phyloP scores from a whole-genome alignment of 2,329 filamentous ascomycete genomes.

The Fusarium sp. region DNA sequence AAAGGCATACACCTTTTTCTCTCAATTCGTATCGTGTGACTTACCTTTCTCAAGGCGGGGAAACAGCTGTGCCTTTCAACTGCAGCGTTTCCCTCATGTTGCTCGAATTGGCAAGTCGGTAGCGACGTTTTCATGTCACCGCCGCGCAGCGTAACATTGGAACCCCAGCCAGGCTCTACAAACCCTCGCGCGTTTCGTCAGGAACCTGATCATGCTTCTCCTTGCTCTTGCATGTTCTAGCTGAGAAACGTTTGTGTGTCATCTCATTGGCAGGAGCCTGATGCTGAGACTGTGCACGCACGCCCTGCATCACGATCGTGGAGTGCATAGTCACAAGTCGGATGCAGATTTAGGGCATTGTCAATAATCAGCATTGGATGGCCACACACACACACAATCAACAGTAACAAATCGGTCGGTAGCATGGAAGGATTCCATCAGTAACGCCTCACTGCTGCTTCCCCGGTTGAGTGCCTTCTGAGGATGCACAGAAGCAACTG shows the following conservation, averaged over 20 bases:
- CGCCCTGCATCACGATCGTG: background rate
- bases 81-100: background rate
- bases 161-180: conserved; percentile 13
- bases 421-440: background rate
- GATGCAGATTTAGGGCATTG: background rate
- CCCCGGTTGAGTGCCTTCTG: background rate
- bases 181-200: conserved; percentile 23
- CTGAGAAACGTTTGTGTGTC: conserved; percentile 6
- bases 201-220: conserved; percentile 21
- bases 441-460: background rate
- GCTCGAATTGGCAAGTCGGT: conserved; percentile 4
- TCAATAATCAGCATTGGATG: background rate
- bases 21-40: background rate
- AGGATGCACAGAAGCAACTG: background rate
- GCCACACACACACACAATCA: background rate
- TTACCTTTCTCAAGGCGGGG: background rate
- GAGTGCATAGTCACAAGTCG: conserved; percentile 12
- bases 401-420: background rate
- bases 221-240: conserved; percentile 32
- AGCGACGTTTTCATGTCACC: conserved; percentile 22
- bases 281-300: background rate
- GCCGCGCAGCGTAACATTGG: conserved; percentile 32
- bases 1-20: background rate
- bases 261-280: background rate
- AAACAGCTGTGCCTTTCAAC: background rate